These are phyloP conservation scores for Boletus sensibilis DNA, from an alignment of 768 basidiomycete genomes.

Conservation along the genomic window DNA sequence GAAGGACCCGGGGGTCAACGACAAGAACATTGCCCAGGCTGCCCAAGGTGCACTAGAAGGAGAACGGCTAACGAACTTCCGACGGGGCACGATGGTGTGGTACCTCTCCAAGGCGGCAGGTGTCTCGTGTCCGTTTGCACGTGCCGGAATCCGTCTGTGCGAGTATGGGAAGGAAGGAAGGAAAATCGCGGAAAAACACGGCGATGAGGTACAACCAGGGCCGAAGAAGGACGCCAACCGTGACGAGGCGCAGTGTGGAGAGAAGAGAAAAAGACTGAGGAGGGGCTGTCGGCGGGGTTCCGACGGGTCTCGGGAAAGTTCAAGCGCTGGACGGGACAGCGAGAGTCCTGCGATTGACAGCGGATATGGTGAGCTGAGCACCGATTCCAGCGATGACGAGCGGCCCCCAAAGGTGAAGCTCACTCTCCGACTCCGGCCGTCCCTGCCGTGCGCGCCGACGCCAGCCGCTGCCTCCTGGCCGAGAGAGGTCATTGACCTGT, in stretches of 20 bases:
- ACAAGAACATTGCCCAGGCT: slow-evolving; percentile 25
- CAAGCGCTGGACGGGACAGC: slow-evolving; percentile 11
- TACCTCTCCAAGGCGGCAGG: slow-evolving; percentile 76
- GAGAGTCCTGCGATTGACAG: slow-evolving; percentile 28
- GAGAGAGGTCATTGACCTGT: slow-evolving; percentile 41
- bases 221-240: slow-evolving; percentile 43
- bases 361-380: slow-evolving; percentile 24
- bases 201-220: slow-evolving; percentile 33
- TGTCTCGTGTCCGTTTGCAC: slow-evolving; percentile 71
- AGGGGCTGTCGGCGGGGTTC: slow-evolving; percentile 32
- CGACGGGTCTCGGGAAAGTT: slow-evolving; percentile 11
- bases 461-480: slow-evolving; percentile 11
- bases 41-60: slow-evolving; percentile 13
- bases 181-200: slow-evolving; percentile 24
- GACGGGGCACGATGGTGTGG: slow-evolving; percentile 79
- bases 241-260: slow-evolving; percentile 41
- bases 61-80: slow-evolving; percentile 63
- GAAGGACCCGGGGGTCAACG: slow-evolving; percentile 21
- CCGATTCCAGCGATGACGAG: slow-evolving; percentile 34
- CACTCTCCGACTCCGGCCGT: slow-evolving; percentile 57
- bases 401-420: slow-evolving; percentile 65
- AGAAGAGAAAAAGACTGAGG: slow-evolving; percentile 44
- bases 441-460: slow-evolving; percentile 26
- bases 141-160: slow-evolving; percentile 69
- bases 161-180: slow-evolving; percentile 60